Base-by-base conservation (phyloP, 2,329 filamentous ascomycete genomes). In the Trichoderma citrinoviride region DNA sequence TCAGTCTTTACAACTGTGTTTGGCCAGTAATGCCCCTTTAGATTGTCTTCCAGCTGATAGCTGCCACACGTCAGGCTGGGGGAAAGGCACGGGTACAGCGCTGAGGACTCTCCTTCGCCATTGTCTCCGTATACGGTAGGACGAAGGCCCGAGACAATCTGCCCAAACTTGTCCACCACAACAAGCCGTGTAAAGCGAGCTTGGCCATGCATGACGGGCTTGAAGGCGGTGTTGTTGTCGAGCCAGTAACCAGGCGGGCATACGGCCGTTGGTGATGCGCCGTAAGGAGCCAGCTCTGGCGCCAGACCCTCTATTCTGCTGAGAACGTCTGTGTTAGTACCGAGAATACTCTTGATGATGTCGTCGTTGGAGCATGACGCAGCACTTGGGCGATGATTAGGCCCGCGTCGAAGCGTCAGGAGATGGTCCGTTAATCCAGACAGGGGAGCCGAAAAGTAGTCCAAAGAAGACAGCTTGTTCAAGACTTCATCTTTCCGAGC, bases 111-210 rank as follows among this genome's bases (percentile, higher is more conserved):
- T 19, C 17, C 43, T 44, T 19, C 17, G 43, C 17, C 8, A 44
- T 19, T 25, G 43, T 19, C 33, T 37, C 33, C 33, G 10, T 37
- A 37, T 37, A 37, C 33, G 12, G 33, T 44, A 7, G 43, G 43
- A 27, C 47, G 23, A 5, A 33, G 21, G 1, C 27, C 27, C 3
- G 47, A 52, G 21, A 52, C 27, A 12, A 52, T 37, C 19, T 63
- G 60, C 15, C 60, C 60, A 46, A 63, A 63, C 33, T 63, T 63
- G 40, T 63, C 60, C 17, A 63, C 37, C 10, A 63, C 25, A 15
- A 44, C 54, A 7, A 63, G 17, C 15, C 29, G 41, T 6, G 60
- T 63, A 8, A 63, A 44, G n/a, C 37, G 19, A 15, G 37, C 23
- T n/a, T 63, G 60, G 15, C 60, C 60, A 17, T 63, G 60, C 25